Conservation (phyloP, 106 monocot species). For the Dioscorea zingiberensis region DNA sequence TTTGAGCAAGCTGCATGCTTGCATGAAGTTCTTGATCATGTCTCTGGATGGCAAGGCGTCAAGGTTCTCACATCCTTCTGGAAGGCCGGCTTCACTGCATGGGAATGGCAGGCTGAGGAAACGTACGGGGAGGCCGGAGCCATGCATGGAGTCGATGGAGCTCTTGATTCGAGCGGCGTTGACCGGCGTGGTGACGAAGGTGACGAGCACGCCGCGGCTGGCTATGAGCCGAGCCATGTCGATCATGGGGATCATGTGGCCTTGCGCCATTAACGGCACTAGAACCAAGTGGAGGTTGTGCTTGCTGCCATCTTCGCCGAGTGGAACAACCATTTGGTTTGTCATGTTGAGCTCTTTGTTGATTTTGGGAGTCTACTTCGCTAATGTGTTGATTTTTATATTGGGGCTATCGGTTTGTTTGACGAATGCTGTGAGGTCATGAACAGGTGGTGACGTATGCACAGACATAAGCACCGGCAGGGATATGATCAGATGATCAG, state of each 20-base stretch:
- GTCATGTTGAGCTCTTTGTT: too few species aligned
- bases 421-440: too few species aligned
- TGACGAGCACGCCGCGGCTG: conserved; percentile 32
- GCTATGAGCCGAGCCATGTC: conserved; percentile 53
- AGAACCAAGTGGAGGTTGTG: conserved; percentile 31
- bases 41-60: conserved; percentile 11
- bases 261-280: conserved; percentile 48
- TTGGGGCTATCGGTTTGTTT: too few species aligned
- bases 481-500: too few species aligned
- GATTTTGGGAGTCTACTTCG: too few species aligned
- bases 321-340: too few species aligned
- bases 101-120: conserved; percentile 44
- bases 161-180: conserved; percentile 33
- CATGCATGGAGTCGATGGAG: conserved; percentile 12
- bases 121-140: conserved; percentile 14
- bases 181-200: conserved; percentile 45
- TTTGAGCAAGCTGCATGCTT: conserved; percentile 15
- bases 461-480: too few species aligned
- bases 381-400: too few species aligned
- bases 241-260: conserved; percentile 63
- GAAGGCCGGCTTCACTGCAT: conserved; percentile 25
- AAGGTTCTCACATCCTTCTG: conserved; percentile 39
- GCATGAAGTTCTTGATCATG: conserved; percentile 7
- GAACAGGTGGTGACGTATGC: too few species aligned
- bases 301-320: too few species aligned